Evolutionary conservation across 2,329 filamentous ascomycete genomes (phyloP).

Genomic region (Aspergillus candidus): DNA sequence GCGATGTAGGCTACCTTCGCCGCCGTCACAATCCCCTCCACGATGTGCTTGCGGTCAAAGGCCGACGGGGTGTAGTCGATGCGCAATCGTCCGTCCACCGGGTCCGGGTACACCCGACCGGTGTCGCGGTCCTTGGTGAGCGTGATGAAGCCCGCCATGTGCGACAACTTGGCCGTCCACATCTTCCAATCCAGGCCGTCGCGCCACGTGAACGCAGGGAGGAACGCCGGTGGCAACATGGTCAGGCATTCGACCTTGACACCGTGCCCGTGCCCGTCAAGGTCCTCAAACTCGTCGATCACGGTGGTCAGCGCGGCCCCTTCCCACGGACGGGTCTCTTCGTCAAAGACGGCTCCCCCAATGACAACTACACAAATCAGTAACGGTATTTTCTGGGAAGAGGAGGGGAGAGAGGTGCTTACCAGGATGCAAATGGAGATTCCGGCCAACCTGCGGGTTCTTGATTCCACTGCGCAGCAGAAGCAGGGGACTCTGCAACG

Average conservation of each 20-base stretch:
- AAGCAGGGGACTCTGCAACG: conserved; percentile 69
- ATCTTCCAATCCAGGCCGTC: conserved; percentile 66
- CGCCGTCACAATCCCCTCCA: conserved; percentile 65
- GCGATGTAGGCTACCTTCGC: conserved; percentile 72
- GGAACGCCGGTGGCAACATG: conserved; percentile 65
- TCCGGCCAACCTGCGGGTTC: conserved; percentile 74
- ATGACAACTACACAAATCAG: conserved; percentile 28
- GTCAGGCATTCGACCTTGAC: conserved; percentile 70
- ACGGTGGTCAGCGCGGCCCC: conserved; percentile 75
- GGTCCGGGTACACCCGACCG: conserved; percentile 68
- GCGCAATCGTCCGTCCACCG: conserved; percentile 56
- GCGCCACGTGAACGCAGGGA: conserved; percentile 62
- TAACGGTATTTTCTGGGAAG: not conserved
- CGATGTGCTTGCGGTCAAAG: conserved; percentile 65
- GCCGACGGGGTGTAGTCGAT: conserved; percentile 65
- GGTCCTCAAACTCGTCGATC: conserved; percentile 70
- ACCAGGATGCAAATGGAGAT: conserved; percentile 77
- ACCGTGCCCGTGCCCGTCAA: conserved; percentile 75
- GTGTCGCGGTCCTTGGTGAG: conserved; percentile 70
- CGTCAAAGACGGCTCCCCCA: conserved; percentile 56
- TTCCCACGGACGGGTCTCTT: conserved; percentile 67
- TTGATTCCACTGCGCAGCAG: conserved; percentile 71
- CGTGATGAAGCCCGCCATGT: conserved; percentile 66
- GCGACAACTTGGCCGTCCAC: conserved; percentile 60
- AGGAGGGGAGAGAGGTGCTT: conserved; percentile 27